Base-by-base conservation (phyloP, 2,329 filamentous ascomycete species). In the Orbilia blumenaviensis region DNA sequence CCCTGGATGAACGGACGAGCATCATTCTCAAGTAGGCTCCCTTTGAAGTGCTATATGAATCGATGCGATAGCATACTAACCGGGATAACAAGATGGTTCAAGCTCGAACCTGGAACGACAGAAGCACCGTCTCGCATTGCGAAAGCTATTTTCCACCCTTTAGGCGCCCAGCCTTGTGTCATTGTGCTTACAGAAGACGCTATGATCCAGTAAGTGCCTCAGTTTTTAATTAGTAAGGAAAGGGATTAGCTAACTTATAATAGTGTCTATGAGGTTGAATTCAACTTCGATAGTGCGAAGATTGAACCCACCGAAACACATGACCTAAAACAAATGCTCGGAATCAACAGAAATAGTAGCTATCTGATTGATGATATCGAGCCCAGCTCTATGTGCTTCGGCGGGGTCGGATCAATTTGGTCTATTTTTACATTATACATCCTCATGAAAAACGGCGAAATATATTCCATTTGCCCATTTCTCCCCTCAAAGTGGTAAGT, bases 371-470 rank as follows among this genome's bases (percentile, higher is more conserved):
- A 96, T 73, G 94, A 98, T 81, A 96, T 99, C 90, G 92, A 97
- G 81, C 93, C 96, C 21, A 93, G 93, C 2, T 90, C 94, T 1
- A 93, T 94, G 60, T 92, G 90, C 81, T 99, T 99, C 84, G 94
- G 93, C 12, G 93, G 93, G 64, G 87, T 86, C 38, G 87, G 89
- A 78, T 85, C 88, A 80, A 87, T 87, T 1, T 99, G 95, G 95
- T 92, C 93, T 6, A 89, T 94, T 8, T 97, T 97, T 92, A 98
- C 95, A 0, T 86, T 99, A 9, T 99, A 94, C 92, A 85, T 98
- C 61, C 93, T 94, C n/a, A 99, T 97, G 91, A 89, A 89, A 38
- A 91, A 93, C 74, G 95, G 95, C 2, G 94, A 97, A 81, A 88
- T 98, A 4, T 99, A 99, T 81, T 94, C 94, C 1, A 85, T 99